A percentile compares a stretch with the other conserved stretches of the same genome.
phyloP scores from a whole-genome alignment of 1,139 yeast species.

The Lodderomyces oxycetoniae region DNA sequence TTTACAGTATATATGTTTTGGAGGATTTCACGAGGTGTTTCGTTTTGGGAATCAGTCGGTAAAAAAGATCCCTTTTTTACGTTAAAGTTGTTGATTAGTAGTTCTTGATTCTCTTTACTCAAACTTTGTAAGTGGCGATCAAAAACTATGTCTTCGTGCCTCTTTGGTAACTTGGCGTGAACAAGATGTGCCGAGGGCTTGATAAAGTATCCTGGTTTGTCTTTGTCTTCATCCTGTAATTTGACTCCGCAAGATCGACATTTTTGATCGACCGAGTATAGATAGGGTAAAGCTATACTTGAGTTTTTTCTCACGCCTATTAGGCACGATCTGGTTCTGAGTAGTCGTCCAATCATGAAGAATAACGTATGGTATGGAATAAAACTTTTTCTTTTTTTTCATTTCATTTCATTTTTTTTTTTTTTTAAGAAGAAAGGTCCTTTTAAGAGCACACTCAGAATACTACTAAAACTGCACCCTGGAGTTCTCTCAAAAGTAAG shows the following conservation, averaged over 20 bases:
- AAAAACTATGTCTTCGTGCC: not conserved
- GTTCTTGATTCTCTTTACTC: constrained; percentile 21
- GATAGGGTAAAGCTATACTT: constrained; percentile 9
- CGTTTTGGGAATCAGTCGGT: constrained; percentile 1
- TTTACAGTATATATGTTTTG: constrained; percentile 7
- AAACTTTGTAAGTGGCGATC: not conserved
- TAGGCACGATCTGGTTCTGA: not conserved
- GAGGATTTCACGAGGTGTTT: constrained; percentile 2
- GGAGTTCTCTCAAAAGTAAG: too few species aligned
- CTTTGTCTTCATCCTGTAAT: constrained; percentile 37
- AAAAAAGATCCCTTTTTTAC: not conserved
- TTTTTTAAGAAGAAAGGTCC: too few species aligned
- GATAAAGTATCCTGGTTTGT: constrained; percentile 39
- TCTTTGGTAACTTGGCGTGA: not conserved
- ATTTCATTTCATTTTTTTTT: not conserved
- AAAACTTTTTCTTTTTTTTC: not conserved
- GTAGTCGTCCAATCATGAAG: not conserved
- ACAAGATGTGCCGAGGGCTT: constrained; percentile 4
- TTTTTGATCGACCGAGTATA: constrained; percentile 17
- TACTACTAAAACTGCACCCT: too few species aligned
- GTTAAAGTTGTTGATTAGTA: constrained; percentile 18
- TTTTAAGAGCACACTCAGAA: too few species aligned
- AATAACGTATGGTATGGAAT: not conserved
- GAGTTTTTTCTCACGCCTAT: constrained; percentile 6
- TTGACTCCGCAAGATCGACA: constrained; percentile 50